Base-by-base conservation (phyloP, 768 basidiomycete species). In the Lentinula sp. region DNA sequence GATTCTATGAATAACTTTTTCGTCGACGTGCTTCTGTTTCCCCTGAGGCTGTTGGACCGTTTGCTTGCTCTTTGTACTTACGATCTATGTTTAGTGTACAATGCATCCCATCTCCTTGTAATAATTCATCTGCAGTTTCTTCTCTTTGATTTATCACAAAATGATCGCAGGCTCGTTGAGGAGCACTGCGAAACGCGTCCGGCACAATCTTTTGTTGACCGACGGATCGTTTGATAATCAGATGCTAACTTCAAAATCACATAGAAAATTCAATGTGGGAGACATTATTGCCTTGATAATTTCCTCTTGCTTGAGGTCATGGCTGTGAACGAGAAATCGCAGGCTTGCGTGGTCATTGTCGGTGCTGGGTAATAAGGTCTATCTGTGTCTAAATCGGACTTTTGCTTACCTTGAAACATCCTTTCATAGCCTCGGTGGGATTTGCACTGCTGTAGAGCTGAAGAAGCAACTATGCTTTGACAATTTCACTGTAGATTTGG, bases 401-500 rank as follows among this genome's bases (percentile, higher is more conserved):
- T 40, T 1, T 9, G 16, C 15, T 5, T 37, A 15, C 21, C 31
- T 56, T 13, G 23, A 31, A 18, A 52, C n/a, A n/a, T n/a, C 55
- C 9, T 8, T 48, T 23, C 32, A 39, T 58, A 82, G 81, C 1
- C 61, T 82, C 35, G 78, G 75, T 5, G 81, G 82, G 11, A 78
- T 84, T 50, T 73, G 80, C 34, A 72, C 76, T 16, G 83, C 79
- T 21, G 79, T 84, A 56, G 74, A 71, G 10, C 65, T 84, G 54
- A 80, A 79, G 67, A 75, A 65, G 32, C 68, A 78, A 58, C 70
- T 81, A 9, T 65, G 69, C 8, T 81, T 76, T 64, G 70, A 78
- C 32, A 77, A 81, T 65, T 84, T 84, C 61, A 78, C 75, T 56
- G 81, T 82, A 64, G 3, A 2, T 28, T 28, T 54, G 76, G 70